phyloP scores from a whole-genome alignment of 2,329 filamentous ascomycete genomes.

The Aurifilum marmelostoma region DNA sequence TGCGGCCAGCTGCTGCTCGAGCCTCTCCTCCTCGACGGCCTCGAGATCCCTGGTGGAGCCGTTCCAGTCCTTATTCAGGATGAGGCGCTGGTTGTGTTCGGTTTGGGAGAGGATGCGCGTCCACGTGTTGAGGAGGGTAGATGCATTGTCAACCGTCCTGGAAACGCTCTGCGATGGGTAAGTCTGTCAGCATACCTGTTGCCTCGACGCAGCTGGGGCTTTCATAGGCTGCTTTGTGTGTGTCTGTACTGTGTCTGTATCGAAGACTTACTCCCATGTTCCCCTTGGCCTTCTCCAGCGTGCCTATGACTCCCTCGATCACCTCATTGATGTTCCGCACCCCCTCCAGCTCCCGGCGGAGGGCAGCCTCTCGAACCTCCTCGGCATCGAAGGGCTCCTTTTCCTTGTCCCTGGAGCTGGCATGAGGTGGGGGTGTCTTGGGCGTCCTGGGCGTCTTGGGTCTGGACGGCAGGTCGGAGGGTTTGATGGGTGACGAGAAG shows the following conservation, averaged over 20 bases:
- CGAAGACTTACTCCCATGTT: slow-evolving; percentile 71
- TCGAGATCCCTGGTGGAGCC: slow-evolving; percentile 83
- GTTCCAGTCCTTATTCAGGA: slow-evolving; percentile 87
- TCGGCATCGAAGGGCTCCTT: slow-evolving; percentile 60
- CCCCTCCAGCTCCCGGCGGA: slow-evolving; percentile 79
- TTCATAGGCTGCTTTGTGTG: neutral
- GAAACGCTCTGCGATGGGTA: slow-evolving; percentile 64
- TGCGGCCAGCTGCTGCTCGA: slow-evolving; percentile 73
- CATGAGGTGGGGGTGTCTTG: slow-evolving; percentile 22
- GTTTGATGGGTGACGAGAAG: slow-evolving; percentile 38
- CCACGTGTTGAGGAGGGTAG: slow-evolving; percentile 91
- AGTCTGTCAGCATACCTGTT: neutral
- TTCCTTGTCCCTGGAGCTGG: slow-evolving; percentile 36
- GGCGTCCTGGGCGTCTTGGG: slow-evolving; percentile 47
- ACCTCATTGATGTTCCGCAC: slow-evolving; percentile 86
- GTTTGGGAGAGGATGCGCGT: slow-evolving; percentile 94
- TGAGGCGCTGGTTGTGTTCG: slow-evolving; percentile 92
- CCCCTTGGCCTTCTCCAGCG: slow-evolving; percentile 70
- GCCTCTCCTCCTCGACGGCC: slow-evolving; percentile 82
- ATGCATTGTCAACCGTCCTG: slow-evolving; percentile 83
- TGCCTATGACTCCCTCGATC: slow-evolving; percentile 77
- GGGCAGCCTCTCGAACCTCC: slow-evolving; percentile 70
- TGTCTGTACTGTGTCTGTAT: slow-evolving; percentile 1
- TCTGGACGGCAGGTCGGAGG: slow-evolving; percentile 36
- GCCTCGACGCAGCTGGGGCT: neutral